Conservation (phyloP, 768 basidiomycete species). For the Termitomyces bulborhizus region DNA sequence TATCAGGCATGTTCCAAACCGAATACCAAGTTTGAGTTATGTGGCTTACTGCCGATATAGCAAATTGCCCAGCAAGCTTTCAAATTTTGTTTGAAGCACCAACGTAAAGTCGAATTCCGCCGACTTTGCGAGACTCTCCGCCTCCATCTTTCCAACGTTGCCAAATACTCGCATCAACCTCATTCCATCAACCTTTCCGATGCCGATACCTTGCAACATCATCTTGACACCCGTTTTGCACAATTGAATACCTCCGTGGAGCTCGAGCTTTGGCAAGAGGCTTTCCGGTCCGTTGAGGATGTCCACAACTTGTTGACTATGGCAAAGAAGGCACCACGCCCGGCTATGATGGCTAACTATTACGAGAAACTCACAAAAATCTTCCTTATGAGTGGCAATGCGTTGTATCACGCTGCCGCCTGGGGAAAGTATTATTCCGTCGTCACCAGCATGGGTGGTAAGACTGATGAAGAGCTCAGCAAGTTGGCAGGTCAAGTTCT, state of each 20-base stretch:
- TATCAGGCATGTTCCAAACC: slow-evolving; percentile 67
- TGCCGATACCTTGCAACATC: slow-evolving; percentile 89
- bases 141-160: slow-evolving; percentile 89
- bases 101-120: slow-evolving; percentile 95
- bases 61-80: slow-evolving; percentile 97
- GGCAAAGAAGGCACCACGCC: slow-evolving; percentile 89
- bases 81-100: slow-evolving; percentile 90
- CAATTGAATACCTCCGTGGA: slow-evolving; percentile 96
- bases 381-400: slow-evolving; percentile 92
- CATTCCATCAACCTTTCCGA: slow-evolving; percentile 96
- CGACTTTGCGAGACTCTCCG: slow-evolving; percentile 95
- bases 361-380: slow-evolving; percentile 97
- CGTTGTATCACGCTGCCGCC: slow-evolving; percentile 93
- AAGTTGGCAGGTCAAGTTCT: slow-evolving; percentile 88
- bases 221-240: slow-evolving; percentile 94
- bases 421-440: slow-evolving; percentile 84
- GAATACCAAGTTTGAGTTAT: background rate
- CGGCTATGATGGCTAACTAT: slow-evolving; percentile 97
- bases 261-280: slow-evolving; percentile 98
- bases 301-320: slow-evolving; percentile 92
- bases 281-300: slow-evolving; percentile 97
- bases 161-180: slow-evolving; percentile 90
- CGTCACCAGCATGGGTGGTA: slow-evolving; percentile 65
- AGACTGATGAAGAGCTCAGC: slow-evolving; percentile 70
- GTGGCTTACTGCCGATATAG: slow-evolving; percentile 30